These are phyloP conservation scores for Mucor irregularis DNA, from an alignment of 371 early-diverging fungal genomes.

Conservation along the genomic window DNA sequence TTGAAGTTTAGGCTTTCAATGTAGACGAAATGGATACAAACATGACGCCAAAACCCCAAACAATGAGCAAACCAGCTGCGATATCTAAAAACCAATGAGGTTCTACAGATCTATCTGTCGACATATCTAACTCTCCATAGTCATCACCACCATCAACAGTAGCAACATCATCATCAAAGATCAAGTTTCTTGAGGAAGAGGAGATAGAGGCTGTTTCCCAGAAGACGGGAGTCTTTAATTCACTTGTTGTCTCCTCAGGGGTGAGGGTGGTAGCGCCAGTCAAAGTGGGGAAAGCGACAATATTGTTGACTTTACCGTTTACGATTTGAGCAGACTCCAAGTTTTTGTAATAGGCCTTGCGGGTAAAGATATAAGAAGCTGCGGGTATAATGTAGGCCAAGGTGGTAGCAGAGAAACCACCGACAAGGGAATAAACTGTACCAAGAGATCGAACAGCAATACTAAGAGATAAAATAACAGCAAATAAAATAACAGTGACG, in stretches of 20 bases:
- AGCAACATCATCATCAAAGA: conserved; percentile 26
- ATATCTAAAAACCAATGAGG: conserved; percentile 28
- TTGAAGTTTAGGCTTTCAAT: conserved; percentile 14
- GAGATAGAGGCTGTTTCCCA: conserved; percentile 22
- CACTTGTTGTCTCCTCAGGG: conserved; percentile 24
- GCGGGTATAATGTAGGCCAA: conserved; percentile 62
- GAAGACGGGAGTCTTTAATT: conserved; percentile 15
- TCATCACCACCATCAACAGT: conserved; percentile 20
- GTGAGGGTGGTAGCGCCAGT: conserved; percentile 17
- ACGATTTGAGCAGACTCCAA: background rate
- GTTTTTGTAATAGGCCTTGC: conserved; percentile 8
- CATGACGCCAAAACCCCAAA: conserved; percentile 45
- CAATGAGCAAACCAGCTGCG: conserved; percentile 30
- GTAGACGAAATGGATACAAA: conserved; percentile 31
- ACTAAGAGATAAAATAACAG: conserved; percentile 32
- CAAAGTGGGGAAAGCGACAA: conserved; percentile 19
- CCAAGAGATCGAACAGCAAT: conserved; percentile 49
- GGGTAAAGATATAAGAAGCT: conserved; percentile 44
- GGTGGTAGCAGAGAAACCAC: conserved; percentile 57
- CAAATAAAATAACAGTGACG: conserved; percentile 45
- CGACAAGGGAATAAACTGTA: conserved; percentile 54
- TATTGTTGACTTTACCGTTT: background rate
- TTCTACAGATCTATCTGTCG: background rate
- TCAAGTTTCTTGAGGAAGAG: conserved; percentile 14
- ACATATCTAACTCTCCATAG: background rate